Percentiles rank a stretch among this genome's conserved stretches.
phyloP scores from a whole-genome alignment of 441 rosid genomes.

The Brassica hybrid region DNA sequence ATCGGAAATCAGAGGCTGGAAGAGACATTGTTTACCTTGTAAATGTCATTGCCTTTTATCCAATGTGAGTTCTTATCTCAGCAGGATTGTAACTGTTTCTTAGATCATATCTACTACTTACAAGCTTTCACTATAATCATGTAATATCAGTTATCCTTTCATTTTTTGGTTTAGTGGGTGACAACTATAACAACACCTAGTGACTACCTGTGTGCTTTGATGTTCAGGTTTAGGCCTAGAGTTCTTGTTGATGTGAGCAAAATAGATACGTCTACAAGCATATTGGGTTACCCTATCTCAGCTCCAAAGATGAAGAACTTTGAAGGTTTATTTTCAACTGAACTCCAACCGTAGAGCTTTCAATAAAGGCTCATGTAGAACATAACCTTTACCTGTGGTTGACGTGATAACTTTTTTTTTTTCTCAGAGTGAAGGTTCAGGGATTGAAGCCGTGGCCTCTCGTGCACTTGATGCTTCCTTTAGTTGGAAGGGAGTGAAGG shows the following conservation, averaged over 20 bases:
- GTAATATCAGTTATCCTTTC: too few relatives aligned
- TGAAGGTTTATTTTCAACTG: constrained; percentile 61
- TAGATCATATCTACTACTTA: background rate
- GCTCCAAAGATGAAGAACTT: constrained; percentile 65
- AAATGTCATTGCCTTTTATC: constrained; percentile 94
- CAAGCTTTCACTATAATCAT: too few relatives aligned
- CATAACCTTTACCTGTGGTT: constrained; percentile 6
- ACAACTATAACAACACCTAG: too few relatives aligned
- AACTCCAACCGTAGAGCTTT: constrained; percentile 46
- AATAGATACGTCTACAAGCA: too few relatives aligned
- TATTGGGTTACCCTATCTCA: too few relatives aligned
- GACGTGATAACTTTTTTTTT: background rate
- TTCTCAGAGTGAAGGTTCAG: constrained; percentile 65
- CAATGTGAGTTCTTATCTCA: constrained; percentile 75
- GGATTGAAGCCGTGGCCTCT: constrained; percentile 56
- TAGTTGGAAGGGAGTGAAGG: constrained; percentile 59
- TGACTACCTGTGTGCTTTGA: too few relatives aligned
- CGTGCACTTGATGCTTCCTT: constrained; percentile 65
- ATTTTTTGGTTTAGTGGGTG: too few relatives aligned
- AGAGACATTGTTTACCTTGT: constrained; percentile 95
- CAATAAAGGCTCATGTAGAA: background rate
- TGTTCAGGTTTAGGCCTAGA: too few relatives aligned
- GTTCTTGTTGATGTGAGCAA: too few relatives aligned
- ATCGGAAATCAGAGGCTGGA: constrained; percentile 97
- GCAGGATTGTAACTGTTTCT: constrained; percentile 1